Conservation (phyloP, 331 rosid species). For the Cydonia oblonga region DNA sequence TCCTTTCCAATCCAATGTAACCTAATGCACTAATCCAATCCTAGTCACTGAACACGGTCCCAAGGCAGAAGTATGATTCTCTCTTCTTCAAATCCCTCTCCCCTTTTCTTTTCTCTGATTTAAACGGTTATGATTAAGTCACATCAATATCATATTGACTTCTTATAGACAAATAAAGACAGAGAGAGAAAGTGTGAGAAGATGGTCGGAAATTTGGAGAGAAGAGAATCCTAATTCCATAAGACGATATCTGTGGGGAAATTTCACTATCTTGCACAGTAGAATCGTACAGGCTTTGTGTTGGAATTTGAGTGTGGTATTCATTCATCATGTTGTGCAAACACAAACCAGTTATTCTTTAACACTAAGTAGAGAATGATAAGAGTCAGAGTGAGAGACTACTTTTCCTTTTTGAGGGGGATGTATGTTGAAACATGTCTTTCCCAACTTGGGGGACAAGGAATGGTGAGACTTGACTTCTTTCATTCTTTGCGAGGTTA, state of each 20-base stretch:
- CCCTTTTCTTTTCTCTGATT: no score
- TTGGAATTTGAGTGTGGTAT: constrained; percentile 17
- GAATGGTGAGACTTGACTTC: constrained; percentile 32
- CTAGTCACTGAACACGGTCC: background rate
- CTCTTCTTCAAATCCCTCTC: no score
- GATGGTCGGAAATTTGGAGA: no score
- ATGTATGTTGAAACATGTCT: constrained; percentile 31
- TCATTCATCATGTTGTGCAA: constrained; percentile 14
- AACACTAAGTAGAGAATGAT: constrained; percentile 43
- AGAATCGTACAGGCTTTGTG: background rate
- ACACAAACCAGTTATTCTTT: constrained; percentile 7
- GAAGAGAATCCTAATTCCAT: no score
- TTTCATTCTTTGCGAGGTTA: constrained; percentile 28
- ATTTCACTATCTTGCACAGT: background rate
- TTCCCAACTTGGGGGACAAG: constrained; percentile 47
- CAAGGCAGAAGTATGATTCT: no score
- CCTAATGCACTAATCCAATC: background rate
- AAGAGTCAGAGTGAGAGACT: background rate
- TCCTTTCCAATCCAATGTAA: background rate
- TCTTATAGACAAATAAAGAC: no score
- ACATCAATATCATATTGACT: no score
- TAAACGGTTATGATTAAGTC: no score
- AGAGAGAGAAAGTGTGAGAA: background rate
- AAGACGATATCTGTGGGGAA: background rate
- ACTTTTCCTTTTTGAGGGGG: constrained; percentile 37